Base-by-base conservation (phyloP, 176 grass and related monocot genomes). In the Secale cereale region DNA sequence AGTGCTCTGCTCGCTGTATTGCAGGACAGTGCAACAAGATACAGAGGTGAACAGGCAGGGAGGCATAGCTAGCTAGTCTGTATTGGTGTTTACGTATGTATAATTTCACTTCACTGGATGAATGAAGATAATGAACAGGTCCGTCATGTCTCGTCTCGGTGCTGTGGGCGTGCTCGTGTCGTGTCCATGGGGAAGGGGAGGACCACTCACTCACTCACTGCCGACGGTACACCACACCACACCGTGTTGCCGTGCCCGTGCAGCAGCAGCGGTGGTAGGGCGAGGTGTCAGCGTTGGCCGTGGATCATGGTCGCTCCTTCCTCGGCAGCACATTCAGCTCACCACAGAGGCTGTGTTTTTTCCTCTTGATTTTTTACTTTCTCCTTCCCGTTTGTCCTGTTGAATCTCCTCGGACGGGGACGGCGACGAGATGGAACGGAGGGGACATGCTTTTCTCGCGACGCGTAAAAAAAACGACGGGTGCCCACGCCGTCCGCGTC, bases 21-120 rank as follows among this genome's bases (percentile, higher is more conserved):
- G 74, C 43, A 74, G 86, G 77, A 72, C 45, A 52, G 65, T 84
- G 57, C 76, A 72, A 22, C 35, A 62, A 33, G 62, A 69, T 85
- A 31, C 31, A 26, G 15, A 70, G 45, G 40, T 77, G 65, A 69
- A 40, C 62, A 78, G 54, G 57, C 50, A 65, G 48, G 45, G 48
- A 52, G 1, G 41, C 62, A 46, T 37, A 59, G 7, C 46, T 31
- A 33, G 52, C 37, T 65, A 76, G 48, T 57, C 36, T 17, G 61
- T 85, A 43, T 19, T 30, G 71, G 60, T 79, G 14, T 19, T 52
- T 19, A 52, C 15, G 48, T 79, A 27, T 81, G 82, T 82, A 86
- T 73, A 82, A 50, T 63, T 46, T 66, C 80, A 79, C 78, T 45
- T 65, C 80, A 80, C 78, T 74, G 45, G 70, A 90, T 74, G 39